A percentile compares a stretch with the other conserved stretches of the same genome.
Evolutionary conservation across 805 yeast genomes (phyloP).

Genomic region (Monosporozyma siamensis): DNA sequence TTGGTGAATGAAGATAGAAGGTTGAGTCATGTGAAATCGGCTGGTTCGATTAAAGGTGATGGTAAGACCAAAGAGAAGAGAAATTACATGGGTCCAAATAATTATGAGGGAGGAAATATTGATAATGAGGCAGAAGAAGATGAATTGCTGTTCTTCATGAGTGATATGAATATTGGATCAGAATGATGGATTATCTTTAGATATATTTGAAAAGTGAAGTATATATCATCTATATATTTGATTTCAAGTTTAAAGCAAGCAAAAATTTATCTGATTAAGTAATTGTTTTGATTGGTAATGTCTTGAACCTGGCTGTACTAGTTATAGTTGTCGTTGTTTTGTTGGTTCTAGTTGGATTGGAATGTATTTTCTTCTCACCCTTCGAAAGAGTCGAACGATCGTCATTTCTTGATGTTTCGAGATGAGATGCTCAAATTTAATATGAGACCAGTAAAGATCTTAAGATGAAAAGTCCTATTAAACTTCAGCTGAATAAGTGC

Average conservation of each 20-base stretch:
- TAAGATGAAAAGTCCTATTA: no score
- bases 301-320: no score
- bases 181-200: neutral
- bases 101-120: slow-evolving; percentile 25
- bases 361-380: no score
- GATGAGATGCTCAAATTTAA: no score
- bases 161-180: slow-evolving; percentile 46
- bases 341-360: no score
- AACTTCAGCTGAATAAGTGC: no score
- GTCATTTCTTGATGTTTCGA: no score
- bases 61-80: neutral
- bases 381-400: no score
- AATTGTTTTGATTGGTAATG: no score
- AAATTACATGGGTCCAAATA: slow-evolving; percentile 1
- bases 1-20: slow-evolving; percentile 8
- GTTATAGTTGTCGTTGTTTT: no score
- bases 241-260: neutral
- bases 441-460: no score
- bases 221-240: neutral
- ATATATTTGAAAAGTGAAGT: neutral
- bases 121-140: slow-evolving; percentile 47
- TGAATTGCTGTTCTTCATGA: slow-evolving; percentile 60
- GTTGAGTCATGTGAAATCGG: neutral
- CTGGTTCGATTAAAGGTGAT: neutral
- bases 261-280: no score